Evolutionary conservation across 2,329 filamentous ascomycete genomes (phyloP).

Genomic region (Samsoniella hepiali): DNA sequence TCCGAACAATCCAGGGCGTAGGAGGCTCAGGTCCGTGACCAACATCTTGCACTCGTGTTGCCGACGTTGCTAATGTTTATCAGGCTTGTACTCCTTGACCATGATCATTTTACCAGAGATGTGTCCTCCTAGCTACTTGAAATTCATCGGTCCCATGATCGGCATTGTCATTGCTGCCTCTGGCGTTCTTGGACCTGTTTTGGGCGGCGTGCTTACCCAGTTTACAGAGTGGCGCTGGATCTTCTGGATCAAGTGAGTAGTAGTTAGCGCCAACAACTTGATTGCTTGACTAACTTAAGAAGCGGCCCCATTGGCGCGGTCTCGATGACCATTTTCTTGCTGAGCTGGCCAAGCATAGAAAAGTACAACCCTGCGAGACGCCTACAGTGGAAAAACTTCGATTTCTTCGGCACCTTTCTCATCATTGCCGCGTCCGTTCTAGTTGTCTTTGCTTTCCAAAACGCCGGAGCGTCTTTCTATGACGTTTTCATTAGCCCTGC

Average conservation of each 20-base stretch:
- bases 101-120: slow-evolving; percentile 55
- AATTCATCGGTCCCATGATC: slow-evolving; percentile 45
- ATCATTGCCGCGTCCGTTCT: slow-evolving; percentile 52
- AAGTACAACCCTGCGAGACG: slow-evolving; percentile 38
- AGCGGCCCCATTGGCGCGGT: slow-evolving; percentile 50
- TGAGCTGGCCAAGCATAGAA: slow-evolving; percentile 47
- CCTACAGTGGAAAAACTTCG: slow-evolving; percentile 48
- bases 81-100: slow-evolving; percentile 52
- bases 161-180: slow-evolving; percentile 47
- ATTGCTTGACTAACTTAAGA: neutral
- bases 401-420: slow-evolving; percentile 52
- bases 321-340: slow-evolving; percentile 45
- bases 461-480: slow-evolving; percentile 36
- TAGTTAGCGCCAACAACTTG: slow-evolving; percentile 19
- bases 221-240: slow-evolving; percentile 52
- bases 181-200: slow-evolving; percentile 49
- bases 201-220: slow-evolving; percentile 50
- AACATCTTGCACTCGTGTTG: slow-evolving; percentile 13
- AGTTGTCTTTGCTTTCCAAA: slow-evolving; percentile 57
- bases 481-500: slow-evolving; percentile 42
- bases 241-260: slow-evolving; percentile 58
- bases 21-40: slow-evolving; percentile 46
- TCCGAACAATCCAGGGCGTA: slow-evolving; percentile 41
- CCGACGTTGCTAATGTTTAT: neutral
- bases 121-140: slow-evolving; percentile 38